A percentile compares a stretch with the other conserved stretches of the same genome.
These are phyloP conservation scores for Haplosporangium sp. DNA, from an alignment of 371 early-diverging fungal species.

Conservation along the genomic window DNA sequence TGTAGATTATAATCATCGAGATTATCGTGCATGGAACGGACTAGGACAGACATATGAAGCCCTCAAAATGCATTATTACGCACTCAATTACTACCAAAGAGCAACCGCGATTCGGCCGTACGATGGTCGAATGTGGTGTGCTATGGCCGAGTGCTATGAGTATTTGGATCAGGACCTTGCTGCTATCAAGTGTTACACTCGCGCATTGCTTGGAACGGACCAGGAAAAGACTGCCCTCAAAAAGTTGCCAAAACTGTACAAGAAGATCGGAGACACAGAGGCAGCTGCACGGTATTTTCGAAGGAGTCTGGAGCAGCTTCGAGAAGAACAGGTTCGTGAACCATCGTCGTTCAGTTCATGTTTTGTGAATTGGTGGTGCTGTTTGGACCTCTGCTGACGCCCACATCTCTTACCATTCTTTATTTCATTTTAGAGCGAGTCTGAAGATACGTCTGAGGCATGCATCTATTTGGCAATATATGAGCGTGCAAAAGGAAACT, in stretches of 20 bases:
- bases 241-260: constrained; percentile 68
- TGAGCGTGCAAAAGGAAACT: constrained; percentile 62
- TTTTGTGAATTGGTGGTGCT: neutral
- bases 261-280: constrained; percentile 60
- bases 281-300: constrained; percentile 72
- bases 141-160: constrained; percentile 79
- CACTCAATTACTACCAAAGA: constrained; percentile 86
- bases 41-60: constrained; percentile 93
- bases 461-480: constrained; percentile 68
- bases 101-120: constrained; percentile 81
- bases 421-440: constrained; percentile 43
- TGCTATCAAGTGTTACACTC: constrained; percentile 76
- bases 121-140: constrained; percentile 86
- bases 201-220: constrained; percentile 70
- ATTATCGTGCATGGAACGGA: constrained; percentile 95
- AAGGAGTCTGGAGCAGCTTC: constrained; percentile 59
- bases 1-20: constrained; percentile 80
- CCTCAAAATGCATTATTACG: constrained; percentile 82
- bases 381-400: neutral
- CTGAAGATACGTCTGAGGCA: constrained; percentile 69
- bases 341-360: constrained; percentile 1
- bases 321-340: constrained; percentile 56
- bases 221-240: constrained; percentile 62
- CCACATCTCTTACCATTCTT: neutral
- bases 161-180: constrained; percentile 59